These are phyloP conservation scores for Metrosideros polymorpha DNA, from an alignment of 441 rosid species.

Conservation along the genomic window DNA sequence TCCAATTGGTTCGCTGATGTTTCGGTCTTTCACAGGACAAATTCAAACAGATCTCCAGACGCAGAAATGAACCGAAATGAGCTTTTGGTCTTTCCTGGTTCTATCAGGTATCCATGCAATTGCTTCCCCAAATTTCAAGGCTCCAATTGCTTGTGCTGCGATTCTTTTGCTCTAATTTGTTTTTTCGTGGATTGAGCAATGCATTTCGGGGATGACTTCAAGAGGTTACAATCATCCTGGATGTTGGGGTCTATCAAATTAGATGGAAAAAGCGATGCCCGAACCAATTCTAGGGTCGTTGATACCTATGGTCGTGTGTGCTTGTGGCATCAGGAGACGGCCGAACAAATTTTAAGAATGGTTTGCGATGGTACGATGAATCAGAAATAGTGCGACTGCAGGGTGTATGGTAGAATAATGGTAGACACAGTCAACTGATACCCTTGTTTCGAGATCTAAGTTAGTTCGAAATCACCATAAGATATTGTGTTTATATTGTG, in stretches of 20 bases:
- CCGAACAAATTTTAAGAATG: neutral
- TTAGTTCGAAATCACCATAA: neutral
- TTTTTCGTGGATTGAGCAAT: neutral
- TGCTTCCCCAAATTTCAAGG: conserved; percentile 10
- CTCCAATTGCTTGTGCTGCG: neutral
- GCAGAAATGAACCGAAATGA: too few relatives aligned
- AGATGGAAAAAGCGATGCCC: neutral
- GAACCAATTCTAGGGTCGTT: neutral
- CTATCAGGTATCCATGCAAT: conserved; percentile 5
- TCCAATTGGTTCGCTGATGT: too few relatives aligned
- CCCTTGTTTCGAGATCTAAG: neutral
- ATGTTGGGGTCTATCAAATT: neutral
- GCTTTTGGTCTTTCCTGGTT: too few relatives aligned
- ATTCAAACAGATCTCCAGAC: too few relatives aligned
- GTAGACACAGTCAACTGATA: neutral
- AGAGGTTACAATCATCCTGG: neutral
- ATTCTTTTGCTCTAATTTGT: neutral
- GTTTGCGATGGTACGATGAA: neutral
- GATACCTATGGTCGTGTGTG: neutral
- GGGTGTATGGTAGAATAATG: neutral
- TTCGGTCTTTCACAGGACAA: too few relatives aligned
- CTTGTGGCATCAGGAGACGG: neutral
- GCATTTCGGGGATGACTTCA: neutral
- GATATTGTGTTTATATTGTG: accelerated
- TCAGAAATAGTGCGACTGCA: neutral